Evolutionary conservation across 2,329 filamentous ascomycete species (phyloP).

Genomic region (Penicillium sp.): DNA sequence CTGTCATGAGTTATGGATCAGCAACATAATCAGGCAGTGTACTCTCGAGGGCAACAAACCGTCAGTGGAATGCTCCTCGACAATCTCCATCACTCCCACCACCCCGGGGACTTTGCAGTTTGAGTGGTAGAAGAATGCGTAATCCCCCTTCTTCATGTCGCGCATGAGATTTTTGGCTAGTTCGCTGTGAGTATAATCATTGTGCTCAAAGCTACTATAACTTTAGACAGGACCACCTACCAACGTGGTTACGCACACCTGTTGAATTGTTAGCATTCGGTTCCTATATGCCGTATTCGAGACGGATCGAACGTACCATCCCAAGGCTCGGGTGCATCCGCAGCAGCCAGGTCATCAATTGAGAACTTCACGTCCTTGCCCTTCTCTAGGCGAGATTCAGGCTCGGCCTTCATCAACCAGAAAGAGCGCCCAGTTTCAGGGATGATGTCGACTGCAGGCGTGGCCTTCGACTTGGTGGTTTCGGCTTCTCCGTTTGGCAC

Average conservation of each 20-base stretch:
- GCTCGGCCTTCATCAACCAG: slow-evolving; percentile 86
- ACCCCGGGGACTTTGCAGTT: slow-evolving; percentile 89
- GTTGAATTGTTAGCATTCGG: slow-evolving; percentile 19
- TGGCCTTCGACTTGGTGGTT: slow-evolving; percentile 15
- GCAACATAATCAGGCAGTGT: not conserved
- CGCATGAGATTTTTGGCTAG: slow-evolving; percentile 82
- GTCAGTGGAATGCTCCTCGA: slow-evolving; percentile 77
- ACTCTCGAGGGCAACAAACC: slow-evolving; percentile 50
- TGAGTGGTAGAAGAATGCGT: slow-evolving; percentile 96
- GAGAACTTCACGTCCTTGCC: slow-evolving; percentile 89
- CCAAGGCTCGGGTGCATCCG: slow-evolving; percentile 80
- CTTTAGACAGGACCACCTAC: slow-evolving; percentile 28
- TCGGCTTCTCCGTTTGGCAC: slow-evolving; percentile 16
- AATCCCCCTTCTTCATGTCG: slow-evolving; percentile 84
- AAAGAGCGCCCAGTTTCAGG: slow-evolving; percentile 48
- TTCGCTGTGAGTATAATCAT: slow-evolving; percentile 17
- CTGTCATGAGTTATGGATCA: slow-evolving; percentile 37
- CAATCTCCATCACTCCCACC: slow-evolving; percentile 84
- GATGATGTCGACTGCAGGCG: not conserved
- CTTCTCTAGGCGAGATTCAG: slow-evolving; percentile 79
- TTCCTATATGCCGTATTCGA: not conserved
- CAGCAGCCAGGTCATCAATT: slow-evolving; percentile 79
- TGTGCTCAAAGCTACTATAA: not conserved
- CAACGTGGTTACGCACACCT: slow-evolving; percentile 47
- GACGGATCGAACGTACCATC: slow-evolving; percentile 61